These are phyloP conservation scores for Atkinsonella hypoxylon DNA, from an alignment of 2,329 filamentous ascomycete species.

Conservation along the genomic window DNA sequence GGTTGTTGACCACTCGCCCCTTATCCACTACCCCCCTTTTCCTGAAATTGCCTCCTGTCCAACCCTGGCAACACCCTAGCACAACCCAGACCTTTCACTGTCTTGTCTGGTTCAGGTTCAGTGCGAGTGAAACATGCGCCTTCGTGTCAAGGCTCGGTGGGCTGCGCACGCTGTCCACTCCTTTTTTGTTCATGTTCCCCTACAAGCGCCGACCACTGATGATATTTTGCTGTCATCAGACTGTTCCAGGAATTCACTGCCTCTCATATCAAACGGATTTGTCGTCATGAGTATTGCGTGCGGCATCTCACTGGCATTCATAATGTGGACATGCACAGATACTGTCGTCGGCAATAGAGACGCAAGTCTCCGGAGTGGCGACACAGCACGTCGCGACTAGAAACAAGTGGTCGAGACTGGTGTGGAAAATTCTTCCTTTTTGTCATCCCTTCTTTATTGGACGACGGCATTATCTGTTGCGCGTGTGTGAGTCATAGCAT, in stretches of 20 bases:
- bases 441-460: neutral
- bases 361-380: conserved; percentile 2
- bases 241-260: neutral
- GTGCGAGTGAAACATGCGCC: conserved; percentile 10
- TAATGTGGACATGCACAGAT: neutral
- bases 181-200: neutral
- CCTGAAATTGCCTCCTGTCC: conserved; percentile 14
- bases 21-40: conserved; percentile 12
- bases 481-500: conserved; percentile 18
- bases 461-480: conserved; percentile 3
- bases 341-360: neutral
- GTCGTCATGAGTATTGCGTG: neutral
- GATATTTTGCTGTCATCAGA: neutral
- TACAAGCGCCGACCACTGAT: neutral
- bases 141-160: neutral
- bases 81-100: conserved; percentile 2
- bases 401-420: conserved; percentile 6
- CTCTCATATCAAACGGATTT: neutral
- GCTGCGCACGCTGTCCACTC: neutral
- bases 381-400: conserved; percentile 9
- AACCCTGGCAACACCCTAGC: conserved; percentile 11
- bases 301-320: neutral
- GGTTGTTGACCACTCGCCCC: conserved; percentile 2
- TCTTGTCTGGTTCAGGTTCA: conserved; percentile 1
- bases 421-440: conserved; percentile 9